A percentile compares a stretch with the other conserved stretches of the same genome.
phyloP scores from a whole-genome alignment of 345 rosid species.

The Aurinia saxatilis region DNA sequence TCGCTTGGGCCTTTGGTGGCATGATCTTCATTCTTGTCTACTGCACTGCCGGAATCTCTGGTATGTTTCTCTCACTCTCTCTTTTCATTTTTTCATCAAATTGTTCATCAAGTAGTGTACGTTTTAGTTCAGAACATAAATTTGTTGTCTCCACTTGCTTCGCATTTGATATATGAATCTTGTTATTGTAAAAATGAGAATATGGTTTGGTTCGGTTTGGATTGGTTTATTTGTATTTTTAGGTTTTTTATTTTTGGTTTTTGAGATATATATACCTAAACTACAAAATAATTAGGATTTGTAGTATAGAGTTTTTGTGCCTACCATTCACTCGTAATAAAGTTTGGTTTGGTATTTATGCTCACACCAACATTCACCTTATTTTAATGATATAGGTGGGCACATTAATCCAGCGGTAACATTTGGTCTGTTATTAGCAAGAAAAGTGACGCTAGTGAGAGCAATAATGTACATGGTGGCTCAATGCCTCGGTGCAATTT shows the following conservation, averaged over 20 bases:
- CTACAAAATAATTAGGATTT: no score
- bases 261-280: no score
- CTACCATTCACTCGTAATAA: background rate
- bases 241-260: background rate
- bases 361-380: background rate
- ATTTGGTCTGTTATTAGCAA: slow-evolving; percentile 63
- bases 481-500: slow-evolving; percentile 72
- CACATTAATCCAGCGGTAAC: slow-evolving; percentile 93
- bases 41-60: slow-evolving; percentile 94
- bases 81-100: no score
- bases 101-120: no score
- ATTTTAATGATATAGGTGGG: slow-evolving; percentile 39
- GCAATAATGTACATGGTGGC: slow-evolving; percentile 75
- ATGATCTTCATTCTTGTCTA: slow-evolving; percentile 81
- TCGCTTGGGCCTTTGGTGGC: slow-evolving; percentile 93
- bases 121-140: background rate
- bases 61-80: slow-evolving; percentile 33
- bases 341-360: background rate
- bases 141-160: background rate
- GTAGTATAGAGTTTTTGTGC: no score
- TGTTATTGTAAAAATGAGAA: background rate
- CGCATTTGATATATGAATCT: background rate
- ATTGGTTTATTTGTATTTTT: background rate
- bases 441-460: slow-evolving; percentile 66
- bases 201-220: background rate